These are phyloP conservation scores for Fusarium torulosum DNA, from an alignment of 2,329 filamentous ascomycete species.

Conservation along the genomic window DNA sequence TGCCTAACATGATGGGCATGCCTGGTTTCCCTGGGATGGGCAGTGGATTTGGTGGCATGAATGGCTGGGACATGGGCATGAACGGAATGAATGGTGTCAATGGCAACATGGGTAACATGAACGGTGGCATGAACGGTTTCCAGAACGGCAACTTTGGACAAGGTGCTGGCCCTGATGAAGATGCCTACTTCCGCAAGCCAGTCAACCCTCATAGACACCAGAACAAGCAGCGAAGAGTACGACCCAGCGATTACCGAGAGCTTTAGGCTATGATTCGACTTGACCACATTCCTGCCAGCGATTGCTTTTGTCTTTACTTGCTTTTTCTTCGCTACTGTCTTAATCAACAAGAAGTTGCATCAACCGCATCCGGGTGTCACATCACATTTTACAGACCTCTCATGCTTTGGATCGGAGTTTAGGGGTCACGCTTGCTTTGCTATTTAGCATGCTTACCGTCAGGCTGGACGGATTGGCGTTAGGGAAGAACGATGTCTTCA, in stretches of 20 bases:
- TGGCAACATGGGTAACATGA: slow-evolving; percentile 51
- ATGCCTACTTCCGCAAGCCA: slow-evolving; percentile 94
- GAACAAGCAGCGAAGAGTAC: slow-evolving; percentile 80
- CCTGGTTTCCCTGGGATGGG: slow-evolving; percentile 50
- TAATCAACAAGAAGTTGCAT: slow-evolving; percentile 5
- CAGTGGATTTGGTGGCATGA: slow-evolving; percentile 46
- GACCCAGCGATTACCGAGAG: slow-evolving; percentile 92
- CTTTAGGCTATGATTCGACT: slow-evolving; percentile 61
- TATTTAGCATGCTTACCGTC: slow-evolving; percentile 32
- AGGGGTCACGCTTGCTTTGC: slow-evolving; percentile 17
- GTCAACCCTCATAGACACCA: slow-evolving; percentile 94
- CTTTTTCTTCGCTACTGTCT: slow-evolving; percentile 4
- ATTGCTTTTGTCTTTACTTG: slow-evolving; percentile 24
- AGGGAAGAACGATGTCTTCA: slow-evolving; percentile 8
- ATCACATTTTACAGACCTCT: slow-evolving; percentile 10
- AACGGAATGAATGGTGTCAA: slow-evolving; percentile 43
- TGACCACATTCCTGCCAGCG: slow-evolving; percentile 21
- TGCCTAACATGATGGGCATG: slow-evolving; percentile 53
- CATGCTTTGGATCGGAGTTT: slow-evolving; percentile 34
- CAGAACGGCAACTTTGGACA: slow-evolving; percentile 59
- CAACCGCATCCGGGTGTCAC: slow-evolving; percentile 9
- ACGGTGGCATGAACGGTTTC: slow-evolving; percentile 51
- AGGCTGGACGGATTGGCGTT: slow-evolving; percentile 41
- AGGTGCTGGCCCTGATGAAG: slow-evolving; percentile 81
- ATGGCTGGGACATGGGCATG: slow-evolving; percentile 48